Evolutionary conservation across 2,329 filamentous ascomycete genomes (phyloP).

Genomic region (Apiospora phragmitis): DNA sequence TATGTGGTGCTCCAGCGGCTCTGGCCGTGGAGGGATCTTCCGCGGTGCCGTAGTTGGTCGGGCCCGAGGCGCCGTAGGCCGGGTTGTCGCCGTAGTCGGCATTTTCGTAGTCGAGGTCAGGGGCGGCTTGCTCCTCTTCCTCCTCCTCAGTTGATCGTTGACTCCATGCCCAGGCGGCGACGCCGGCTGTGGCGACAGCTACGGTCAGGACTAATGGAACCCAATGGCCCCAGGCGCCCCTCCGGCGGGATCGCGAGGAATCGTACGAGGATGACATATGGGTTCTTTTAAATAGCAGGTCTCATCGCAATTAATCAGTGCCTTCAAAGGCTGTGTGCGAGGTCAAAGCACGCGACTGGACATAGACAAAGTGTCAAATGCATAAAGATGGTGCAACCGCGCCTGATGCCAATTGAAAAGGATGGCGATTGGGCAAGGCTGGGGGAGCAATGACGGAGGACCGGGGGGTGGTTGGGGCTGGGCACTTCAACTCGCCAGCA

Average conservation of each 20-base stretch:
- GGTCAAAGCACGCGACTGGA: neutral
- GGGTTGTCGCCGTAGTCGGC: conserved; percentile 52
- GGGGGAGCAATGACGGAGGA: neutral
- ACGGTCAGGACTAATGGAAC: conserved; percentile 84
- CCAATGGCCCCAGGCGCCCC: conserved; percentile 77
- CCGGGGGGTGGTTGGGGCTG: neutral
- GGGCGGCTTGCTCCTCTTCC: conserved; percentile 58
- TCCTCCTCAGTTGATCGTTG: conserved; percentile 78
- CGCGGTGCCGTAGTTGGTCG: conserved; percentile 34
- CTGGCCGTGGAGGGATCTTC: conserved; percentile 37
- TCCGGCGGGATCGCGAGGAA: conserved; percentile 59
- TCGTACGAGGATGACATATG: conserved; percentile 65
- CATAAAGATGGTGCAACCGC: conserved; percentile 1
- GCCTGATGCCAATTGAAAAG: neutral
- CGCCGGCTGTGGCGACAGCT: conserved; percentile 80
- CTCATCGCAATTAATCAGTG: conserved; percentile 38
- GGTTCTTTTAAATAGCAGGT: conserved; percentile 31
- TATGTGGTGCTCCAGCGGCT: conserved; percentile 42
- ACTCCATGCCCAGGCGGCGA: conserved; percentile 93
- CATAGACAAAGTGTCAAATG: neutral
- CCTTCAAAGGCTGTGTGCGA: conserved; percentile 12
- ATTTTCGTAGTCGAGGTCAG: conserved; percentile 49
- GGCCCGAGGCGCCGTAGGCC: conserved; percentile 43
- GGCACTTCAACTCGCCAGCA: neutral
- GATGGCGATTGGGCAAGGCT: conserved; percentile 10